Percentiles rank a stretch among this genome's conserved stretches.
phyloP scores from a whole-genome alignment of 106 monocot genomes.

The Alisma plantagoaquatica region DNA sequence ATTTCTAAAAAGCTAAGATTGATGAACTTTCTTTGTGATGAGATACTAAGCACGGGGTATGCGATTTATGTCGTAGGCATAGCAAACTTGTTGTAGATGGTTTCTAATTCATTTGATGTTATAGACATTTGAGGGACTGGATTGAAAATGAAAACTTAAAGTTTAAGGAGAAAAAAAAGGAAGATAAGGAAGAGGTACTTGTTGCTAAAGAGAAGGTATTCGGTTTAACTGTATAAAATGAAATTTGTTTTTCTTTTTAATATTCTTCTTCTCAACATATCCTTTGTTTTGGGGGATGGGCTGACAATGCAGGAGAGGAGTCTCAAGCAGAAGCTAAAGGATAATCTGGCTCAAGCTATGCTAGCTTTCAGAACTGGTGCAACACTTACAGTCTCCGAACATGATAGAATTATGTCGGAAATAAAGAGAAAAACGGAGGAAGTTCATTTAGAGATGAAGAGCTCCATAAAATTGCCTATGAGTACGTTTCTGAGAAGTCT shows the following conservation, averaged over 20 bases:
- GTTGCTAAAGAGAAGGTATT: constrained; percentile 53
- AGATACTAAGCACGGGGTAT: constrained; percentile 50
- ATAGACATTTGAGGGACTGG: constrained; percentile 43
- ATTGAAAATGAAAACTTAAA: constrained; percentile 40
- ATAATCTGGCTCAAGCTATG: constrained; percentile 39
- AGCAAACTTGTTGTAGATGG: background rate
- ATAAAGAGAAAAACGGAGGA: constrained; percentile 30
- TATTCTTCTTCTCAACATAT: background rate
- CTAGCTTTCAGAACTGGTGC: constrained; percentile 23
- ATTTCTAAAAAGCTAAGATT: constrained; percentile 14
- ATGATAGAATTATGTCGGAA: constrained; percentile 33
- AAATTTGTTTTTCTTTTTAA: background rate
- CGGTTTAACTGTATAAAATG: background rate
- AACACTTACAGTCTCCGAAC: constrained; percentile 29
- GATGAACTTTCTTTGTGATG: constrained; percentile 78
- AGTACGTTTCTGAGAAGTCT: background rate
- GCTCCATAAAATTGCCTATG: constrained; percentile 16
- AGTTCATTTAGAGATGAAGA: constrained; percentile 31
- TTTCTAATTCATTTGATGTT: constrained; percentile 1
- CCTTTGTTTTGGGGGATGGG: background rate
- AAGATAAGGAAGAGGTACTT: constrained; percentile 20
- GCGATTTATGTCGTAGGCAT: constrained; percentile 1
- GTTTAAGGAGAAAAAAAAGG: constrained; percentile 36
- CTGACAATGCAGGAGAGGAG: constrained; percentile 42
- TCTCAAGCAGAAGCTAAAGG: constrained; percentile 51